Base-by-base conservation (phyloP, 768 basidiomycete genomes). In the Lentinula detonsa region DNA sequence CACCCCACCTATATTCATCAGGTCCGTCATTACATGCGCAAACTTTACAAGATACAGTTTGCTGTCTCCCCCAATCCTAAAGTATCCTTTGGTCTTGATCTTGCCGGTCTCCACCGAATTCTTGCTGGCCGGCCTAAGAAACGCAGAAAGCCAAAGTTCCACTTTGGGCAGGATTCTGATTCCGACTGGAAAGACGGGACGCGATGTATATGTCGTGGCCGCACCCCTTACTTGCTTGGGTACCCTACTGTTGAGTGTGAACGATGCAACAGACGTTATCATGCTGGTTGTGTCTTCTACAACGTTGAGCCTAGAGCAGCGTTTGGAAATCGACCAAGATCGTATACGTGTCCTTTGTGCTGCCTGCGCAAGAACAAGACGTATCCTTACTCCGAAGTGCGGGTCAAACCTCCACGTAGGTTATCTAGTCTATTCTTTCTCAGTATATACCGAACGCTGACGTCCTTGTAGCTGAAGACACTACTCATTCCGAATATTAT, bases 11-110 rank as follows among this genome's bases (percentile, higher is more conserved):
- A 87, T 66, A 86, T 93, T 43, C 82, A 87, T 15, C 91, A 92
- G 71, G 90, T 93, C 11, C 85, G 91, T 35, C 92, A 94, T 71
- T 93, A 88, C 70, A 92, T 94, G 90, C 87, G 91, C 65, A 94
- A 94, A 74, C 75, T 93, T 15, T 93, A 87, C 78, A 88, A 86
- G 75, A 90, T 94, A 57, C 91, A 93, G 72, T 93, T 94, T 68
- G 86, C 88, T n/a, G 87, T 94, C 9, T 89, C 89, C 0, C 88
- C 90, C 2, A 89, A 84, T 62, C 87, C 85, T 1, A 90, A 91
- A 52, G 82, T 90, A 1, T 91, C 90, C 1, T 93, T 86, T 65
- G 91, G 91, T 15, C 77, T 94, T 31, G 90, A 93, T 70, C 81
- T 93, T 21, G 90, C 91, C 42, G 88, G 89, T 8, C 72, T 94